phyloP scores from a whole-genome alignment of 2,329 filamentous ascomycete genomes.

The Thielaviopsis cerberus region DNA sequence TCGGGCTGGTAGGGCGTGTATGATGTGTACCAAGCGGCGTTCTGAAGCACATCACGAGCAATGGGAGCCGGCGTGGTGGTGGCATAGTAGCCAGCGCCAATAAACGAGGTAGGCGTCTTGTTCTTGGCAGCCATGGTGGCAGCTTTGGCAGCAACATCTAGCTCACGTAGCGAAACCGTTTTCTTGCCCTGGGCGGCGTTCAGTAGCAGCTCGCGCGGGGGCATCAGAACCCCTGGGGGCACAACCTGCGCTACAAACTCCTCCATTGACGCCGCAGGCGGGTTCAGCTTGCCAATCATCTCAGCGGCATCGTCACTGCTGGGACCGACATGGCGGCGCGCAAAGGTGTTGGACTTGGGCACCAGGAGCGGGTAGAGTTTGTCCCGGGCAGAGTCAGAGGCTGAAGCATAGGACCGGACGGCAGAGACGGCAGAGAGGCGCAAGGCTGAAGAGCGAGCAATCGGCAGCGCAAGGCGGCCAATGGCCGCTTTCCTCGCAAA shows the following conservation, averaged over 20 bases:
- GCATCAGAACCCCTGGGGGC: slow-evolving; percentile 50
- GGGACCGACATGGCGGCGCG: slow-evolving; percentile 74
- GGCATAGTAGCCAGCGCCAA: slow-evolving; percentile 74
- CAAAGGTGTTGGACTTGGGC: slow-evolving; percentile 28
- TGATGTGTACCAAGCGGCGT: slow-evolving; percentile 91
- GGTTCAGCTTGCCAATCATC: slow-evolving; percentile 68
- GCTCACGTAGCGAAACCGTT: slow-evolving; percentile 33
- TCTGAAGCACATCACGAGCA: slow-evolving; percentile 80
- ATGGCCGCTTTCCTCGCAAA: slow-evolving; percentile 7
- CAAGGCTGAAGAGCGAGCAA: background rate
- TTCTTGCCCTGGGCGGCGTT: background rate
- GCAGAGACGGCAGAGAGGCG: background rate
- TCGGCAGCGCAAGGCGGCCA: slow-evolving; percentile 8
- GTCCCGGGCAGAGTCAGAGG: slow-evolving; percentile 1
- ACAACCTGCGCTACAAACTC: slow-evolving; percentile 73
- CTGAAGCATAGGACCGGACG: background rate
- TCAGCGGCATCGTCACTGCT: slow-evolving; percentile 46
- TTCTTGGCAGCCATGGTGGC: slow-evolving; percentile 21
- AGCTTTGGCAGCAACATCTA: slow-evolving; percentile 31
- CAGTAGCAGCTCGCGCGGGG: slow-evolving; percentile 8
- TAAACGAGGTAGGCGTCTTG: slow-evolving; percentile 42
- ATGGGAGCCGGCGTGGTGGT: slow-evolving; percentile 80
- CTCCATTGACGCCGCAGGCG: slow-evolving; percentile 54
- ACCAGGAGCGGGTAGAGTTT: slow-evolving; percentile 11
- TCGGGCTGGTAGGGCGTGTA: slow-evolving; percentile 96